A percentile compares a stretch with the other conserved stretches of the same genome.
These are phyloP conservation scores for Colletotrichum sp. DNA, from an alignment of 2,329 filamentous ascomycete species.

Conservation along the genomic window DNA sequence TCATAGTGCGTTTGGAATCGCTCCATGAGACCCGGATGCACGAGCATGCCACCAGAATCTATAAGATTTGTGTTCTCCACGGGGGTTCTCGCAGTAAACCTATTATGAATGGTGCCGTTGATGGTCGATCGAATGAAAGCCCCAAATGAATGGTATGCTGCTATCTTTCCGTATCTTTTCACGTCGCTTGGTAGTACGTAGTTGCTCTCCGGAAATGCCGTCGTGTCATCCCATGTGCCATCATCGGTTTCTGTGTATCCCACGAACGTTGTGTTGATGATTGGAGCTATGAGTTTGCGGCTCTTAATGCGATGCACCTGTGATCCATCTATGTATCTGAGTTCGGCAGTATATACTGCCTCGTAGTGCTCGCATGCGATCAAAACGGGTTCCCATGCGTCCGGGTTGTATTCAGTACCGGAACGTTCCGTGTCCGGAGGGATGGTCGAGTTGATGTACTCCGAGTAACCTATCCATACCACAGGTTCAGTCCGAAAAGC, in stretches of 20 bases:
- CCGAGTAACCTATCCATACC: conserved; percentile 36
- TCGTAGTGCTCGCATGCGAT: conserved; percentile 39
- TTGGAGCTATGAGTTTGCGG: conserved; percentile 23
- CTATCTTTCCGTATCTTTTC: conserved; percentile 29
- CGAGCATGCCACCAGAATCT: too few species aligned
- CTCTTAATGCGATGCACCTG: conserved; percentile 27
- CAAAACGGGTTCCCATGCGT: conserved; percentile 32
- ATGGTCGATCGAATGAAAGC: conserved; percentile 31
- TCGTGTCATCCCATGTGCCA: conserved; percentile 35
- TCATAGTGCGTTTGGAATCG: too few species aligned
- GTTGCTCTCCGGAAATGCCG: conserved; percentile 26
- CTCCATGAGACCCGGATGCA: too few species aligned
- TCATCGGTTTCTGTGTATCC: conserved; percentile 27
- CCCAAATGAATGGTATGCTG: conserved; percentile 36
- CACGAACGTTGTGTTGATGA: conserved; percentile 32
- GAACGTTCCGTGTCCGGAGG: too few species aligned
- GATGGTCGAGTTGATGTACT: neutral
- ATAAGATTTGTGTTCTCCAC: too few species aligned
- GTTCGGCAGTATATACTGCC: conserved; percentile 32
- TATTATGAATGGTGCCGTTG: conserved; percentile 28
- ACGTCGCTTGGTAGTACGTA: conserved; percentile 29
- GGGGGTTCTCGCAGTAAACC: too few species aligned
- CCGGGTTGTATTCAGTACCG: too few species aligned
- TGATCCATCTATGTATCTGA: conserved; percentile 28
- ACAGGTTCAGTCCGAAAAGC: conserved; percentile 36